These are phyloP conservation scores for Mycena venus DNA, from an alignment of 768 basidiomycete genomes.

Conservation along the genomic window DNA sequence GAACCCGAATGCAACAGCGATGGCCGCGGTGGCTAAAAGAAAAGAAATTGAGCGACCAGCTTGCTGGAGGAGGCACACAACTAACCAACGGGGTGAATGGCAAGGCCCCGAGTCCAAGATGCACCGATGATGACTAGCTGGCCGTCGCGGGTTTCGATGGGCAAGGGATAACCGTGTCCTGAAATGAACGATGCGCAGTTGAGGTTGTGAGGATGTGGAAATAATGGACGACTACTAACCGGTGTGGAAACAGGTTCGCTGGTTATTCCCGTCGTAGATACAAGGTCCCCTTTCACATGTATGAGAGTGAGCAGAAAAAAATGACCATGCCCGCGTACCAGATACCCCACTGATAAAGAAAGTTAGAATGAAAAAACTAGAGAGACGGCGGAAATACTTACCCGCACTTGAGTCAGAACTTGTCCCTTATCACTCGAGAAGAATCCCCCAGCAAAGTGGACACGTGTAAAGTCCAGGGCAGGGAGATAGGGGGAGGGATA, in stretches of 20 bases:
- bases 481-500: slow-evolving; percentile 35
- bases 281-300: slow-evolving; percentile 13
- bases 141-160: background rate
- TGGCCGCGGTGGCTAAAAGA: slow-evolving; percentile 17
- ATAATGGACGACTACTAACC: background rate
- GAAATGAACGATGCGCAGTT: background rate
- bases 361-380: background rate
- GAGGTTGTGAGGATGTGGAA: background rate
- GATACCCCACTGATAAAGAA: slow-evolving; percentile 27
- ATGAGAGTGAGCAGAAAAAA: background rate
- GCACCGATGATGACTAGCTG: slow-evolving; percentile 10
- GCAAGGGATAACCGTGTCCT: slow-evolving; percentile 28
- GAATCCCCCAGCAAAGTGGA: background rate
- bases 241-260: slow-evolving; percentile 10
- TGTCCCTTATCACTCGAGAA: background rate
- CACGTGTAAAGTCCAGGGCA: slow-evolving; percentile 31
- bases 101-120: slow-evolving; percentile 36
- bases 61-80: background rate
- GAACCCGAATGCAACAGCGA: slow-evolving; percentile 34
- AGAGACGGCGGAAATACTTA: background rate
- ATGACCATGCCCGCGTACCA: background rate
- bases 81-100: slow-evolving; percentile 37
- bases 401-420: slow-evolving; percentile 16
- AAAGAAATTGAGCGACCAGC: background rate
- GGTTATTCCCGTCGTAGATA: background rate